Percentiles rank a stretch among this genome's conserved stretches.
These are phyloP conservation scores for Chlamydomonas schloesseri DNA, from an alignment of 139 green algal species.

Conservation along the genomic window DNA sequence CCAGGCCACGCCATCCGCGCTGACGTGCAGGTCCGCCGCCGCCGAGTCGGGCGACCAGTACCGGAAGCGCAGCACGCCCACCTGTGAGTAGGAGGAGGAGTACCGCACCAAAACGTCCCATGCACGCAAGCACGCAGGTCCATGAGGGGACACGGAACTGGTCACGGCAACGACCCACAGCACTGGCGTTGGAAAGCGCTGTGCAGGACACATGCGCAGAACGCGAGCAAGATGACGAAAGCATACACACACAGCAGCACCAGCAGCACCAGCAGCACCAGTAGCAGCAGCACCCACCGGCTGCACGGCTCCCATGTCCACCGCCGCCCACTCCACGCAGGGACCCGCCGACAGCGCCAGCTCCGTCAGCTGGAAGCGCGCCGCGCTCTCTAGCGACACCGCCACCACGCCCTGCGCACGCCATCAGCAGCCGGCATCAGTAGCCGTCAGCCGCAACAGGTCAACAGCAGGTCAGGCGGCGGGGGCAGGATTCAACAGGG, in stretches of 20 bases:
- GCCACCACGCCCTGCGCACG: neutral
- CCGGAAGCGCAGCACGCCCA: conserved; percentile 7
- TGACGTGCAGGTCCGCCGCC: conserved; percentile 3
- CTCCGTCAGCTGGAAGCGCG: conserved; percentile 31
- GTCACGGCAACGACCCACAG: too few relatives aligned
- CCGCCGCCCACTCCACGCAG: conserved; percentile 17
- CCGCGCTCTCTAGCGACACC: conserved; percentile 14
- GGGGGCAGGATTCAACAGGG: too few relatives aligned
- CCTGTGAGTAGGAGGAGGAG: neutral
- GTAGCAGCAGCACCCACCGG: too few relatives aligned
- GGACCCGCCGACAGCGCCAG: neutral
- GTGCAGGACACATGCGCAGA: too few relatives aligned
- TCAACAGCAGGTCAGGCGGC: too few relatives aligned
- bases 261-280: too few relatives aligned
- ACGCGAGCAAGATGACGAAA: too few relatives aligned
- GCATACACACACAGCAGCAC: too few relatives aligned
- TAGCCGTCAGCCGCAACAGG: neutral
- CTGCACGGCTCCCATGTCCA: conserved; percentile 27
- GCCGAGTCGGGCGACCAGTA: conserved; percentile 15
- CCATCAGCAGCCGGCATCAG: neutral
- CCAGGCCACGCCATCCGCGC: conserved; percentile 10
- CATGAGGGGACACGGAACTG: too few relatives aligned
- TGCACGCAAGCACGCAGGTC: too few relatives aligned
- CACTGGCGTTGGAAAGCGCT: too few relatives aligned
- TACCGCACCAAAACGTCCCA: too few relatives aligned